Base-by-base conservation (phyloP, 305 asterid genomes). In the Fraxinus paxiana region DNA sequence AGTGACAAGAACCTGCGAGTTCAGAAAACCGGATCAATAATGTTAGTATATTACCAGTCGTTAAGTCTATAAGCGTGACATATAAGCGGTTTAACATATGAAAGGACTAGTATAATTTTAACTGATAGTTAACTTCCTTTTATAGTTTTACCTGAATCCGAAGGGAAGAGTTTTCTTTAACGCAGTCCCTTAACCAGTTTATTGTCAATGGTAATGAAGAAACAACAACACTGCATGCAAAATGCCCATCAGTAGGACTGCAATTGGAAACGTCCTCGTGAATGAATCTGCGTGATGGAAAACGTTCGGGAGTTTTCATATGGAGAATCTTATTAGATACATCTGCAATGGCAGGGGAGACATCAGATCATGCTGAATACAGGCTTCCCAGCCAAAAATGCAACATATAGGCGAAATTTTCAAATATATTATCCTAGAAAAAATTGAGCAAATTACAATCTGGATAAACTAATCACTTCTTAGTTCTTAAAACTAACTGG, bases 181-280 rank as follows among this genome's bases (percentile, higher is more conserved):
- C 94, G 22, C 87, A 90, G 72, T 87, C 86, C 83, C 98, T 89
- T 70, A 95, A 85, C 98, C 97, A 95, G 28, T 86, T 85, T 85
- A 95, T 90, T 30, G 98, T 81, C 91, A 86, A 86, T 0, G 98
- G 98, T 33, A 95, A 89, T 2, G 98, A 92, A 73, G 98, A 89
- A 79, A 91, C 90, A 79, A 91, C 98, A 9, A 88, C 82, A 79
- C 97, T 94, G 88, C 94, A 87, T 13, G 93, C 69, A 76, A 85
- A 88, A 72, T 78, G 79, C 76, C 91, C 92, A 34, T 90, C 86
- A 2, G 82, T 84, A 41, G 91, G 88, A 65, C 84, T 79, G 80
- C 96, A 84, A 73, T 76, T 73, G 31, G 90, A 83, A 34, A 65
- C 82, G 65, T 89, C 91, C 67, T 85, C 87, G 1, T 85, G 72